Conservation (phyloP, 2,329 filamentous ascomycete genomes). For the Phyllosticta citriasiana region DNA sequence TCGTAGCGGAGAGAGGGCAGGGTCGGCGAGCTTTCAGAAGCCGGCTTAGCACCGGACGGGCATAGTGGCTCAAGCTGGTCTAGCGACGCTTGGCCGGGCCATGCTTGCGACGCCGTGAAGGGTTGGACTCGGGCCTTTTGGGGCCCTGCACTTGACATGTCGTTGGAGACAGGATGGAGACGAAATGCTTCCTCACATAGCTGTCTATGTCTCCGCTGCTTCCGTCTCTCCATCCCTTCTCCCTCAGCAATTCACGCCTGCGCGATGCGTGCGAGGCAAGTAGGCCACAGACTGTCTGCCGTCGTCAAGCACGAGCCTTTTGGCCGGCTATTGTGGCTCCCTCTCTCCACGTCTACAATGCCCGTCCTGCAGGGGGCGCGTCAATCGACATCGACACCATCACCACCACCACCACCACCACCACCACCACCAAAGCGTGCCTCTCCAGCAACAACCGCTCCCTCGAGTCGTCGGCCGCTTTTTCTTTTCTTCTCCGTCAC, state of each 20-base stretch:
- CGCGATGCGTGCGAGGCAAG: too few relatives aligned
- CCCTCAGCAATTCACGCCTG: background rate
- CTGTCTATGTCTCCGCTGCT: too few relatives aligned
- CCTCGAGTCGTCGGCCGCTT: background rate
- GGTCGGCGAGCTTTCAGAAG: slow-evolving; percentile 15
- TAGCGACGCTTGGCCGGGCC: slow-evolving; percentile 13
- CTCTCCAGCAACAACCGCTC: too few relatives aligned
- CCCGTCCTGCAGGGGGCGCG: background rate
- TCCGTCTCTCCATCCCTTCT: background rate
- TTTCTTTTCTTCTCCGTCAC: background rate
- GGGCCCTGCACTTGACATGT: slow-evolving; percentile 5
- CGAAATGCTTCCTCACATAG: too few relatives aligned
- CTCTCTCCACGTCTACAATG: background rate
- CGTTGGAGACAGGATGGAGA: background rate
- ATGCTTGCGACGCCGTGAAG: slow-evolving; percentile 11
- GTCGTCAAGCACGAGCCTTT: background rate
- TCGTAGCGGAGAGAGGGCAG: slow-evolving; percentile 11
- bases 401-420: background rate
- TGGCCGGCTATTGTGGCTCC: background rate
- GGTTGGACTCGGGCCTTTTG: slow-evolving; percentile 14
- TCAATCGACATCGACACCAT: background rate
- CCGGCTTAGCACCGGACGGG: slow-evolving; percentile 14
- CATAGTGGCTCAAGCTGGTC: slow-evolving; percentile 6
- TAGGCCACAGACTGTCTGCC: background rate
- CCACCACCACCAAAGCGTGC: background rate